These are phyloP conservation scores for Penicillium canariense DNA, from an alignment of 495 filamentous ascomycete species.

Conservation along the genomic window DNA sequence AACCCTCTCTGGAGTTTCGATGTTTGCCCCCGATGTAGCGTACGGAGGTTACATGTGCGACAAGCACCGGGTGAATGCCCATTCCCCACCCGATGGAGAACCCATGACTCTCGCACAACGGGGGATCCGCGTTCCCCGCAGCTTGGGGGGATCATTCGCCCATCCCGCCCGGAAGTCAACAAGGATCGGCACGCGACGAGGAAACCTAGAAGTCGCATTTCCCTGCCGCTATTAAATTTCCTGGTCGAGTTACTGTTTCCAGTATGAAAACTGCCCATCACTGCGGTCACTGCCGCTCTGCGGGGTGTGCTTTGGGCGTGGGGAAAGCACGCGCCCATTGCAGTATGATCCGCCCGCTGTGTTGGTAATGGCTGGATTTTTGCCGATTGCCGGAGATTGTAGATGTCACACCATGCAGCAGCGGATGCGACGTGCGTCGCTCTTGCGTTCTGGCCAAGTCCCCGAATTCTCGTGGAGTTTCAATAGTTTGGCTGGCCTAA, in stretches of 20 bases:
- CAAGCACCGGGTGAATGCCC: background rate
- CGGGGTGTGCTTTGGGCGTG: background rate
- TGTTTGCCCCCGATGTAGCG: conserved; percentile 1
- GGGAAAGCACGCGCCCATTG: background rate
- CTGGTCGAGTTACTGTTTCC: background rate
- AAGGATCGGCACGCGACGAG: conserved; percentile 20
- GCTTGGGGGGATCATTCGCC: conserved; percentile 10
- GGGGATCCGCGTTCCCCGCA: conserved; percentile 20
- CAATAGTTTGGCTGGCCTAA: background rate
- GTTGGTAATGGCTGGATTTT: background rate
- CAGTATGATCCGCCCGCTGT: no score
- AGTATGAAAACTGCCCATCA: conserved; percentile 1
- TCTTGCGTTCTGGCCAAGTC: background rate
- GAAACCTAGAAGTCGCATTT: background rate
- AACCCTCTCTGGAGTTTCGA: background rate
- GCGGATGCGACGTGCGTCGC: conserved; percentile 11
- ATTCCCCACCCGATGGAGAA: conserved; percentile 1
- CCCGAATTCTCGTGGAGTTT: background rate
- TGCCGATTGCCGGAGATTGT: background rate
- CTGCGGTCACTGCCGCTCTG: conserved; percentile 3
- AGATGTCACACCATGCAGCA: conserved; percentile 9
- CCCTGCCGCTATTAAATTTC: background rate
- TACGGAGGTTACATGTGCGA: conserved; percentile 17
- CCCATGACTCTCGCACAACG: conserved; percentile 8
- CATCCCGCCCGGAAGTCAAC: conserved; percentile 8